Conservation (phyloP, 2,329 filamentous ascomycete species). For the Trichoderma sp. region DNA sequence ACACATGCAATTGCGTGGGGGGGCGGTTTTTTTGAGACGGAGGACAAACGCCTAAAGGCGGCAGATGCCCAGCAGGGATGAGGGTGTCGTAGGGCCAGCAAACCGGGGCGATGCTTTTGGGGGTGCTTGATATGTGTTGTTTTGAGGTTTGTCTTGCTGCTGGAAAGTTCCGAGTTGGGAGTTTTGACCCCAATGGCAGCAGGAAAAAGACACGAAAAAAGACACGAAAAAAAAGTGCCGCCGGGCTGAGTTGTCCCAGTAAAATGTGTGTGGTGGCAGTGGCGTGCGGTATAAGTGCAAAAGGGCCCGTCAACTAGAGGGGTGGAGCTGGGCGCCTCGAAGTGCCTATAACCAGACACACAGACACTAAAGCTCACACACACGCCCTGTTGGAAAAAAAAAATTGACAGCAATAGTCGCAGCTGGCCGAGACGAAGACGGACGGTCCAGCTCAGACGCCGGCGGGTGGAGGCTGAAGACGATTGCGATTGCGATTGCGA, state of each 20-base stretch:
- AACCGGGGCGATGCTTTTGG: constrained; percentile 27
- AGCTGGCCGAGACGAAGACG: constrained; percentile 1
- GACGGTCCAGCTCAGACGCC: not conserved
- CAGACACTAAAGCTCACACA: constrained; percentile 1
- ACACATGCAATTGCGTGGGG: constrained; percentile 8
- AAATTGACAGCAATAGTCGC: not conserved
- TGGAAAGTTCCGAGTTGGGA: not conserved
- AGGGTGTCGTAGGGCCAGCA: constrained; percentile 26
- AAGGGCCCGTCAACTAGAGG: constrained; percentile 8
- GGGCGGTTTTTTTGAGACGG: not conserved
- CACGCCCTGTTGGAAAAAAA: not conserved
- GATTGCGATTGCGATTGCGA: not conserved
- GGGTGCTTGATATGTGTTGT: not conserved
- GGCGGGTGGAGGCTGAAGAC: not conserved
- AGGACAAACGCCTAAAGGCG: constrained; percentile 15
- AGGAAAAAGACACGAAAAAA: not conserved
- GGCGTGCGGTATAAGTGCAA: constrained; percentile 4
- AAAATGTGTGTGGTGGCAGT: constrained; percentile 4
- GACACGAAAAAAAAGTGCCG: not conserved
- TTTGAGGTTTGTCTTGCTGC: not conserved
- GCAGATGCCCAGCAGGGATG: constrained; percentile 20
- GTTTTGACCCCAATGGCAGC: not conserved
- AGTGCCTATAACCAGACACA: not conserved
- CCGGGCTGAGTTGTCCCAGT: not conserved
- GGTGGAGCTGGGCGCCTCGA: constrained; percentile 5